phyloP scores from a whole-genome alignment of 345 rosid genomes.

The Clausena lansium region DNA sequence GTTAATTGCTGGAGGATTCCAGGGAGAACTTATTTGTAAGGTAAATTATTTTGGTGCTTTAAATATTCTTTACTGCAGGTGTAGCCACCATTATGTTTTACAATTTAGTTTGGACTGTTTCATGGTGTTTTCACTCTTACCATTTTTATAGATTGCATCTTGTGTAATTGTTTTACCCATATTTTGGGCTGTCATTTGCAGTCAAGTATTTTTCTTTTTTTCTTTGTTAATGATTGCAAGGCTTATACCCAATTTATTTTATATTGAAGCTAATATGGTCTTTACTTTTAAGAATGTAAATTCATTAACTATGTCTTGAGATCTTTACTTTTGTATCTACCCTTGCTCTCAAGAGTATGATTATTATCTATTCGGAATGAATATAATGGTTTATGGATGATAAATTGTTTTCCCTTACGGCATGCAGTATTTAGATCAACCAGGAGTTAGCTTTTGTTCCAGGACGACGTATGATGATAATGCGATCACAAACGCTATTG shows the following conservation, averaged over 20 bases:
- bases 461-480: conserved; percentile 61
- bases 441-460: conserved; percentile 55
- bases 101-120: neutral
- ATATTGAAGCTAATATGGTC: neutral
- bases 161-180: neutral
- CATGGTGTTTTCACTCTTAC: neutral
- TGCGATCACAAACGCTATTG: conserved; percentile 63
- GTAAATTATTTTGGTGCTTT: conserved; percentile 19
- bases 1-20: conserved; percentile 62
- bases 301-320: neutral
- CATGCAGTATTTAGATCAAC: conserved; percentile 50
- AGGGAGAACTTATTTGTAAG: conserved; percentile 63
- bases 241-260: neutral
- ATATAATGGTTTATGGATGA: neutral
- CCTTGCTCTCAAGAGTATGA: neutral
- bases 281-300: neutral
- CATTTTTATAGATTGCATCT: neutral
- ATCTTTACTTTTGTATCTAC: neutral
- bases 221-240: neutral
- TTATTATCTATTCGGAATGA: conserved; percentile 2
- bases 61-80: neutral
- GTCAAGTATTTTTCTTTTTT: neutral
- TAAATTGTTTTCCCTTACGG: neutral
- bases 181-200: neutral
- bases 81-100: neutral